Evolutionary conservation across 768 basidiomycete genomes (phyloP), one percentile per base, ranked within the genome.

Genomic region (Lactarius psammicola): DNA sequence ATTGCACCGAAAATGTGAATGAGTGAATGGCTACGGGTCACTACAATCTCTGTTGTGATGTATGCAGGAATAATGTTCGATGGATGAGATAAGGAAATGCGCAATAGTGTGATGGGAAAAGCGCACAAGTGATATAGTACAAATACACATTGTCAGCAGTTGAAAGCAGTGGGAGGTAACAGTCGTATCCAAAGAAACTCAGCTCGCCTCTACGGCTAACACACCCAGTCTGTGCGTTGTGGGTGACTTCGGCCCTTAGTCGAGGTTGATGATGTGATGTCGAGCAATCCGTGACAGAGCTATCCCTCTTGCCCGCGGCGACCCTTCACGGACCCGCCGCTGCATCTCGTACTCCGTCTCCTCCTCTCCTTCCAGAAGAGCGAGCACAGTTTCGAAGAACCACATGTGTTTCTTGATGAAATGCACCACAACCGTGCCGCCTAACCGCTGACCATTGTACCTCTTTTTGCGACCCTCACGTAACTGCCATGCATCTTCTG

Each of bases 321-420:
- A 31, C 26, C 31, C 60, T 46, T 61, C 20, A 68, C 56, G 55
- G 61, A 46, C 20, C 53, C 60, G 51, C 66, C 67, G 64, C 68
- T 56, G 49, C 6, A 33, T 51, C 72, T 78, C 78, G 38, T 70
- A 62, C 70, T 89, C 86, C 11, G 86, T 87, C 64, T 84, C 78
- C 65, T 93, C 88, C 34, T 87, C 85, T n/a, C 87, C 85, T 60
- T 90, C 92, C 33, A 98, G 80, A 30, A 99, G 79, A 20, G 94
- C 94, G 13, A 94, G 78, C 13, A 94, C 92, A 6, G 95, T 92
- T 78, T 99, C 96, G 70, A 95, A 76, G 78, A 91, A 98, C 96
- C 96, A 99, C 78, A 92, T 90, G 69, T 92, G 87, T 75, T 93
- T 90, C 86, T 98, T 99, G 81, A 99, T 89, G 75, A 93, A 98